Evolutionary conservation across 2,329 filamentous ascomycete genomes (phyloP).

Genomic region (Hyphodiscus sp.): DNA sequence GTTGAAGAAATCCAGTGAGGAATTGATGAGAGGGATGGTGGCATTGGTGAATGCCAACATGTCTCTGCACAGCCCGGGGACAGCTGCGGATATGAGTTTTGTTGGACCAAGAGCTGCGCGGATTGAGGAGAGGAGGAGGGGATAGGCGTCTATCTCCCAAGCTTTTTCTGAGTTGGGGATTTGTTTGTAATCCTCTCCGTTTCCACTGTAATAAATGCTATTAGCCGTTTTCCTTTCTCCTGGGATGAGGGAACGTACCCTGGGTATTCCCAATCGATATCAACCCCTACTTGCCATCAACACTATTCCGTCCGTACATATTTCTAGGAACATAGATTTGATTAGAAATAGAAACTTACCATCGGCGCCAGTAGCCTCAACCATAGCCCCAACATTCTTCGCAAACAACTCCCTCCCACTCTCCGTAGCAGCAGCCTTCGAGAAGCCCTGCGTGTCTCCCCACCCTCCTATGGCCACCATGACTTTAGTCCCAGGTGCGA

Average conservation of each 20-base stretch:
- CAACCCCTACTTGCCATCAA: conserved; percentile 28
- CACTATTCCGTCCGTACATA: too few relatives aligned
- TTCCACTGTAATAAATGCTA: conserved; percentile 44
- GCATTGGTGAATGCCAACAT: conserved; percentile 60
- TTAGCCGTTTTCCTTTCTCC: not conserved
- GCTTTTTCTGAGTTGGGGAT: conserved; percentile 53
- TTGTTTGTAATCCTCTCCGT: conserved; percentile 63
- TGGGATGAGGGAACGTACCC: conserved; percentile 31
- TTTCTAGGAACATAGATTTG: too few relatives aligned
- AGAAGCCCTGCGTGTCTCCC: conserved; percentile 62
- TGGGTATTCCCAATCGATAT: conserved; percentile 48
- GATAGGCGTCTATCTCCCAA: conserved; percentile 58
- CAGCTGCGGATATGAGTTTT: conserved; percentile 61
- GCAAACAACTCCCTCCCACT: conserved; percentile 52
- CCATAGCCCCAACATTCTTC: conserved; percentile 56
- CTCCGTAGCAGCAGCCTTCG: conserved; percentile 45
- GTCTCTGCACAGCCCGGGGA: conserved; percentile 57
- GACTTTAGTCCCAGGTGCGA: conserved; percentile 50
- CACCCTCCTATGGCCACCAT: conserved; percentile 70
- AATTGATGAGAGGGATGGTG: conserved; percentile 51
- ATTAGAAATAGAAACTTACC: conserved; percentile 35
- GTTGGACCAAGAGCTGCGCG: conserved; percentile 48
- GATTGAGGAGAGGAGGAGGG: conserved; percentile 52
- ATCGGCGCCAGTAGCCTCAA: conserved; percentile 56
- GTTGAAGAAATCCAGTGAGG: conserved; percentile 60